Evolutionary conservation across 257 asterid genomes (phyloP), one percentile per base, ranked within the genome.

Genomic region (Nicotiana sylvestris): DNA sequence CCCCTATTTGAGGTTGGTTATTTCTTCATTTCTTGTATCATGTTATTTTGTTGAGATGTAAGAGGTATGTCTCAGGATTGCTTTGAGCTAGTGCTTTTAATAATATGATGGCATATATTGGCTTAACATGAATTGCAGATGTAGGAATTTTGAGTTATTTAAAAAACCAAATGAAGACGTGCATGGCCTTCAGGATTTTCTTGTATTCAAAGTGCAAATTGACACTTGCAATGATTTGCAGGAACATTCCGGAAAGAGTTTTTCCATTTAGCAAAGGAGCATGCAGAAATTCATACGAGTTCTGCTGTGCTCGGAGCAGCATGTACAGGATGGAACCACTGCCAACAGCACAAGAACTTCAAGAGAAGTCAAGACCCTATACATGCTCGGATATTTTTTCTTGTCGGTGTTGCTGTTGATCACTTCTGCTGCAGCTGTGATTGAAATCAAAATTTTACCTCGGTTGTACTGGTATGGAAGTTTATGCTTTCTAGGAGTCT

Each of bases 181-280:
- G 49, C 33, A 66, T 16, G 76, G 13, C 6, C 49, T 25, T 49
- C 62, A 6, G 25, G 62, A 49, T 49, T 15, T 74, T 49, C 43
- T 25, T 74, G 62, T 74, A 27, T 7, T 72, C 9, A 49, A 37
- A 25, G 62, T 16, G 6, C 82, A 3, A 53, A 29, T 51, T 32
- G 74, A 67, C 62, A 62, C 70, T 43, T 77, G 56, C n/a, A 53
- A 33, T 81, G 76, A 81, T 37, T 58, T 87, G 82, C 89, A 94
- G 99, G 93, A 91, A 88, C 66, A 83, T 92, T 60, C 97, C 97
- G 4, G 97, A 91, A 89, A 90, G 98, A 81, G 94, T 93, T 68
- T 91, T 88, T 86, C 99, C 98, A 65, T 94, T 96, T 89, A 93
- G 85, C 70, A 85, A 90, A 87, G 98, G 98, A 82, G 81, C 90